Evolutionary conservation across 306 rosid genomes (phyloP), one percentile per base, ranked within the genome.

Genomic region (Lotus japonicus): DNA sequence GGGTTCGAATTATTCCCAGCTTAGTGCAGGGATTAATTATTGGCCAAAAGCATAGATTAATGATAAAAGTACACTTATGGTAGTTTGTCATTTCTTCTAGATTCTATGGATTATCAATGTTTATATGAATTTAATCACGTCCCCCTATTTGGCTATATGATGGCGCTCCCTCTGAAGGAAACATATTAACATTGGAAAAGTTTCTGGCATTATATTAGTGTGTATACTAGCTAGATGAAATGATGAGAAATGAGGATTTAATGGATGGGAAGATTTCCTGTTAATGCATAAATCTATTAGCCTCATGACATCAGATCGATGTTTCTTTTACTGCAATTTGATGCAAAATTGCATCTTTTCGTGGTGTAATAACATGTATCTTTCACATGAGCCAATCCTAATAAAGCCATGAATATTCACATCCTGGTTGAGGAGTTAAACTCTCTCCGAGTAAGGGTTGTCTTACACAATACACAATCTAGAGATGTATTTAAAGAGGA

Each of bases 1-100:
- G 74, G 76, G 43, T 26, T 61, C 66, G 77, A 73, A 68, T 73
- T 76, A 64, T 76, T 78, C 72, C 70, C 58, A 28, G 57, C 77
- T 70, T 81, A 84, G 87, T 85, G 84, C 79, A 69, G 13, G 53
- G 76, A 79, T 79, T 73, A 77, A 81, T 89, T 78, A 85, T 77
- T 48, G 77, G 39, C 52, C 74, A 60, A 62, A 55, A 72, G 52
- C 59, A 57, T 41, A 43, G 70, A 55, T 48, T 65, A 71, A 43
- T 42, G 58, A 49, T 35, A 59, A 57, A 59, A 66, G 70, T 51
- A 58, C 74, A 68, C 61, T 7, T 33, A 55, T 82, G 55, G 58
- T 74, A 71, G 80, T 72, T 81, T 66, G 77, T 74, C 75, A 68
- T 77, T 81, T 72, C 70, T 77, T 77, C 76, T 79, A 46, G 76